phyloP scores from a whole-genome alignment of 2,329 filamentous ascomycete genomes.

The Paecilomyces niveus region DNA sequence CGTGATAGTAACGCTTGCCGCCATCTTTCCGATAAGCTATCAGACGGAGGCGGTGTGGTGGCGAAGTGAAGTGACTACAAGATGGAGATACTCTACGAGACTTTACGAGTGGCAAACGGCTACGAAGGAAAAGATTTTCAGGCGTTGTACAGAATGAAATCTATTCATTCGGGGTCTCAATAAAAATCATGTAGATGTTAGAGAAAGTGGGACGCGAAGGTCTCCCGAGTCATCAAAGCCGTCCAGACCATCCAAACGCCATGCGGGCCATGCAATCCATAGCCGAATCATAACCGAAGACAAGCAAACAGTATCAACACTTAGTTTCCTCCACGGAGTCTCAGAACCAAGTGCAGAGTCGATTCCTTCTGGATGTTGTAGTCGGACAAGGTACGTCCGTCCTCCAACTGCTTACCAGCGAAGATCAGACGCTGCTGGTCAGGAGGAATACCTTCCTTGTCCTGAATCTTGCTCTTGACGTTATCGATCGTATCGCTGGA shows the following conservation, averaged over 20 bases:
- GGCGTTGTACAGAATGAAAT: conserved; percentile 1
- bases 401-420: conserved; percentile 58
- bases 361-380: conserved; percentile 57
- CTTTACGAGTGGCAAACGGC: background rate
- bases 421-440: conserved; percentile 67
- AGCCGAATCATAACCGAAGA: conserved; percentile 16
- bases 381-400: conserved; percentile 44
- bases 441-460: conserved; percentile 71
- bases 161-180: background rate
- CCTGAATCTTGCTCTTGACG: conserved; percentile 67
- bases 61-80: background rate
- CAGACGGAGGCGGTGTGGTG: background rate
- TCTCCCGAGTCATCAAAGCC: conserved; percentile 12
- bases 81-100: background rate
- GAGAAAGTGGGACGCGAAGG: conserved; percentile 16
- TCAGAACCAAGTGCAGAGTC: conserved; percentile 57
- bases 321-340: conserved; percentile 48
- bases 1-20: background rate
- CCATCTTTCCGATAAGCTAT: background rate
- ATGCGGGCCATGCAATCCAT: conserved; percentile 25
- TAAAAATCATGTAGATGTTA: conserved; percentile 1
- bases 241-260: conserved; percentile 31
- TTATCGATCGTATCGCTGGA: conserved; percentile 64
- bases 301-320: conserved; percentile 7
- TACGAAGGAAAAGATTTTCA: background rate